phyloP scores from a whole-genome alignment of 2,329 filamentous ascomycete species.

The Colletotrichum neosansevieriae region DNA sequence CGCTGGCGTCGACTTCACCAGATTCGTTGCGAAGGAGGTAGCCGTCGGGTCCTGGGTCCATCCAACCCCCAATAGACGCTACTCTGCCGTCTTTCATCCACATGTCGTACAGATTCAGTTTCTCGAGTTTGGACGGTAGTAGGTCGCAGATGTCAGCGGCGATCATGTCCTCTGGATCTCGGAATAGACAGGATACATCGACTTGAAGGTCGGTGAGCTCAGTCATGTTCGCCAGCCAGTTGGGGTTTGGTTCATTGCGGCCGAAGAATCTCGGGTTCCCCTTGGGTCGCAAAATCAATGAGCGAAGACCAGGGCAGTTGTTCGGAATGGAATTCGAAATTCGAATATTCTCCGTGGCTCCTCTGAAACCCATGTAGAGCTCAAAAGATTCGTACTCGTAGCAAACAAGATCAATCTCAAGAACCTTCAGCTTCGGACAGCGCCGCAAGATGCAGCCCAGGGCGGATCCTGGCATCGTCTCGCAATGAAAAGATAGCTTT shows the following conservation, averaged over 20 bases:
- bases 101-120: background rate
- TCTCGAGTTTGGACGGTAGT: background rate
- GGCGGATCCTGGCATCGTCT: background rate
- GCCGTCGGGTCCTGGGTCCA: background rate
- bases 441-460: background rate
- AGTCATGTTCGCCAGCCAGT: background rate
- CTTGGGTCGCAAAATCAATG: background rate
- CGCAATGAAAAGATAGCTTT: background rate
- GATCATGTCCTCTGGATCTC: background rate
- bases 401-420: constrained; percentile 1
- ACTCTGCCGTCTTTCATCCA: background rate
- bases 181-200: background rate
- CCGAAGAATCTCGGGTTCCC: background rate
- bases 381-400: background rate
- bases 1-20: background rate
- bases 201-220: background rate
- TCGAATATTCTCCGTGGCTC: background rate
- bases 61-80: background rate
- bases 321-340: background rate
- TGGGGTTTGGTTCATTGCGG: background rate
- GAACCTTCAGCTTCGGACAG: background rate
- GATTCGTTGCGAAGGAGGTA: background rate
- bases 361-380: background rate
- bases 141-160: background rate
- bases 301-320: background rate